phyloP scores from a whole-genome alignment of 2,329 filamentous ascomycete genomes.

The Alternaria ventricosa region DNA sequence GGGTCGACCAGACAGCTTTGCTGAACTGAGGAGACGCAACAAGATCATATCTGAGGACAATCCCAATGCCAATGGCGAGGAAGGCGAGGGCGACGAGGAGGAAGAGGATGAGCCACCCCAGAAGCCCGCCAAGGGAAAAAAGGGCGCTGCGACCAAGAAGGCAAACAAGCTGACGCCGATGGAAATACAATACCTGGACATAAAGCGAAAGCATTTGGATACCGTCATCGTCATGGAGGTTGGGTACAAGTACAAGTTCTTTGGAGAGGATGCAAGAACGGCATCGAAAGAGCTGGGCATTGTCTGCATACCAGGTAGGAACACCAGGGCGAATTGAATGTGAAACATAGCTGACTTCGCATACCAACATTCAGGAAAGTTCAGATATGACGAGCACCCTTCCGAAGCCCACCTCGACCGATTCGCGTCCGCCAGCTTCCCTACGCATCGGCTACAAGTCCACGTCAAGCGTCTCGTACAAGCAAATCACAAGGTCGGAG shows the following conservation, averaged over 20 bases:
- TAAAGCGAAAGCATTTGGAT: slow-evolving; percentile 90
- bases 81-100: slow-evolving; percentile 63
- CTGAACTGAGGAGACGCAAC: slow-evolving; percentile 68
- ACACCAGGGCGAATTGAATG: background rate
- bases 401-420: slow-evolving; percentile 91
- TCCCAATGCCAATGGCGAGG: slow-evolving; percentile 56
- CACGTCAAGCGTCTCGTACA: slow-evolving; percentile 92
- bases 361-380: slow-evolving; percentile 81
- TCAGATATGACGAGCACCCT: slow-evolving; percentile 82
- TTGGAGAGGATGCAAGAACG: slow-evolving; percentile 89
- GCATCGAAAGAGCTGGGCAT: slow-evolving; percentile 92
- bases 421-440: slow-evolving; percentile 95
- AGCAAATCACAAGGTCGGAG: slow-evolving; percentile 93
- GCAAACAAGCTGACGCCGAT: slow-evolving; percentile 87
- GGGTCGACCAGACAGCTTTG: slow-evolving; percentile 81
- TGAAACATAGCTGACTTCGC: slow-evolving; percentile 61
- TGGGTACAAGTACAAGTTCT: slow-evolving; percentile 97
- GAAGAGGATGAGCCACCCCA: slow-evolving; percentile 63
- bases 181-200: slow-evolving; percentile 91
- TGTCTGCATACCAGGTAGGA: slow-evolving; percentile 81
- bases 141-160: slow-evolving; percentile 67
- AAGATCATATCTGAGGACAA: slow-evolving; percentile 62
- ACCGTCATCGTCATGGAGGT: slow-evolving; percentile 92
- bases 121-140: slow-evolving; percentile 57
- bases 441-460: slow-evolving; percentile 86